phyloP scores from a whole-genome alignment of 805 yeast genomes.

The Priceomyces melissophilus region DNA sequence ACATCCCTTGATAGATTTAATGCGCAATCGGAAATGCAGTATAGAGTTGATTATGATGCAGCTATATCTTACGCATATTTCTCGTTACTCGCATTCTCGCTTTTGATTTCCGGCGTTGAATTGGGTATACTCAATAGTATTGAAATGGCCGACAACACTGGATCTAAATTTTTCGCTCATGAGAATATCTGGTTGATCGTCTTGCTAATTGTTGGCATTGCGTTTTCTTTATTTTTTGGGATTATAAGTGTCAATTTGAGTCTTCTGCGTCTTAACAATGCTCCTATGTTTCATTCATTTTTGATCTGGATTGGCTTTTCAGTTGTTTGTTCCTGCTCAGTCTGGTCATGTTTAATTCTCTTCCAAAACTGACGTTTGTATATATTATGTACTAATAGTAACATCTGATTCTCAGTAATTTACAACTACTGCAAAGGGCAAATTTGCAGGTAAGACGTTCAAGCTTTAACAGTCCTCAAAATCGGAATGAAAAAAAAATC shows the following conservation, averaged over 20 bases:
- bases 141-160: slow-evolving; percentile 17
- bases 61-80: slow-evolving; percentile 35
- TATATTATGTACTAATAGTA: too few species aligned
- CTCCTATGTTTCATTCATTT: slow-evolving; percentile 20
- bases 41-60: slow-evolving; percentile 34
- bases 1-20: slow-evolving; percentile 17
- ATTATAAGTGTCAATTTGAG: slow-evolving; percentile 33
- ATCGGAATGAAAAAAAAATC: slow-evolving; percentile 24
- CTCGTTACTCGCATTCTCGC: slow-evolving; percentile 30
- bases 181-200: slow-evolving; percentile 33
- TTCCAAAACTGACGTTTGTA: background rate
- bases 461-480: slow-evolving; percentile 11
- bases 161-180: slow-evolving; percentile 20
- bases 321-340: slow-evolving; percentile 12
- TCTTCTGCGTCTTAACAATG: slow-evolving; percentile 25
- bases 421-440: too few species aligned
- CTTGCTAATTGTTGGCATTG: slow-evolving; percentile 28
- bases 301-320: slow-evolving; percentile 13
- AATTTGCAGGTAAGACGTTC: too few species aligned
- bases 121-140: slow-evolving; percentile 37
- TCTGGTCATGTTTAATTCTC: slow-evolving; percentile 11
- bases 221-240: slow-evolving; percentile 31
- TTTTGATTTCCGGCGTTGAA: slow-evolving; percentile 37
- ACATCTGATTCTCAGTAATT: too few species aligned
- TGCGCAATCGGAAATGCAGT: slow-evolving; percentile 15